phyloP scores from a whole-genome alignment of 441 rosid genomes.

The Eutrema salsugineum region DNA sequence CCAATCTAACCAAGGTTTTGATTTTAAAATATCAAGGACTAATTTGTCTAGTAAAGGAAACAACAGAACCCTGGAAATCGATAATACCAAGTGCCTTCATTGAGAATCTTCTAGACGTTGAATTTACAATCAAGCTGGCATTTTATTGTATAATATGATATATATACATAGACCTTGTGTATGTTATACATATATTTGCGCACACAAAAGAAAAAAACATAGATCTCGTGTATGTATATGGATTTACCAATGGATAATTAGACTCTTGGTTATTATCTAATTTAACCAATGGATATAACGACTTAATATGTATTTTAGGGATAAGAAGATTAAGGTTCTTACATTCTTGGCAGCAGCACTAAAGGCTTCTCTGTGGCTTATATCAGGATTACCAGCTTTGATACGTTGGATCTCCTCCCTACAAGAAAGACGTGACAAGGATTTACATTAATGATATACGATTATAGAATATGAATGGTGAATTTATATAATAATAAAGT shows the following conservation, averaged over 20 bases:
- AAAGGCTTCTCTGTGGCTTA: constrained; percentile 96
- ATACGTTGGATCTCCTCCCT: constrained; percentile 99
- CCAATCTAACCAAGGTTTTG: not conserved
- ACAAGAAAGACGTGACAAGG: constrained; percentile 15
- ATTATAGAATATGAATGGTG: not conserved
- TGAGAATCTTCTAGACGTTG: not conserved
- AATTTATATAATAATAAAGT: not conserved
- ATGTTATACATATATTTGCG: not conserved
- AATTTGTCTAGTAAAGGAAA: not conserved
- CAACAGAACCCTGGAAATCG: not conserved
- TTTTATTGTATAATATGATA: not conserved
- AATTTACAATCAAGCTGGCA: not conserved
- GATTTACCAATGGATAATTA: not conserved
- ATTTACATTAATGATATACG: not conserved
- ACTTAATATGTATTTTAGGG: not conserved
- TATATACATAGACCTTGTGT: not conserved
- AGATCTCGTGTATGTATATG: not conserved
- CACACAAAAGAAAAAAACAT: not conserved
- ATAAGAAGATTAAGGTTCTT: constrained; percentile 25
- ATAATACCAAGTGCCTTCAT: not conserved
- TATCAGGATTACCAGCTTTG: constrained; percentile 95
- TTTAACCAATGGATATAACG: not conserved
- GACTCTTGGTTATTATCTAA: not conserved
- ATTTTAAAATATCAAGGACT: not conserved
- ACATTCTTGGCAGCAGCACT: constrained; percentile 99